Percentiles rank a stretch among this genome's conserved stretches.
Conservation (phyloP, 176 grass and related monocot genomes). For the Bonia amplexicaulis region DNA sequence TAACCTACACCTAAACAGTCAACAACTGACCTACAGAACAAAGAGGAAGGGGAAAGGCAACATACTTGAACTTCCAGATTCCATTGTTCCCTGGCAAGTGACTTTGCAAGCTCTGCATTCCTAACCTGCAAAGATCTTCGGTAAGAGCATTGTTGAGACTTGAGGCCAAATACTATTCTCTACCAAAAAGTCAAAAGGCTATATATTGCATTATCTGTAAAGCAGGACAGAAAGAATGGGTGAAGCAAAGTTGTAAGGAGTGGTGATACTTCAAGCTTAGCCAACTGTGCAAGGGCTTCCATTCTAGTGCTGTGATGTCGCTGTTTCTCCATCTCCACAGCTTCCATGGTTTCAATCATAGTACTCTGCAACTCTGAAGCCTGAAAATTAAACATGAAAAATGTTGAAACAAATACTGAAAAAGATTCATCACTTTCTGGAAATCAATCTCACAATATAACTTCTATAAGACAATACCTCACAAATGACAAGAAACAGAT, state of each 20-base stretch:
- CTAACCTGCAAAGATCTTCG: slow-evolving; percentile 42
- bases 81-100: slow-evolving; percentile 72
- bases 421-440: not conserved
- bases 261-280: slow-evolving; percentile 70
- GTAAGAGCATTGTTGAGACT: slow-evolving; percentile 16
- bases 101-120: slow-evolving; percentile 85
- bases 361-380: slow-evolving; percentile 91
- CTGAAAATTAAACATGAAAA: slow-evolving; percentile 41
- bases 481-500: not conserved
- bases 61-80: slow-evolving; percentile 78
- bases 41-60: slow-evolving; percentile 17
- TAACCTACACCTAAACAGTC: not conserved
- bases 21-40: slow-evolving; percentile 2
- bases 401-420: not conserved
- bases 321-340: slow-evolving; percentile 80
- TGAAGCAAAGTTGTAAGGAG: not conserved
- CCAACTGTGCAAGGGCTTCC: slow-evolving; percentile 73
- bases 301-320: slow-evolving; percentile 90
- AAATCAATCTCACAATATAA: slow-evolving; percentile 13
- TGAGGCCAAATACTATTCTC: not conserved
- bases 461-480: not conserved
- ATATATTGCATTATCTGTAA: not conserved
- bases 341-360: slow-evolving; percentile 93
- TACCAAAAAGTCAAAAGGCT: not conserved
- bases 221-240: not conserved